A percentile compares a stretch with the other conserved stretches of the same genome.
These are phyloP conservation scores for Acanthochlamys bracteata DNA, from an alignment of 106 monocot genomes.

Conservation along the genomic window DNA sequence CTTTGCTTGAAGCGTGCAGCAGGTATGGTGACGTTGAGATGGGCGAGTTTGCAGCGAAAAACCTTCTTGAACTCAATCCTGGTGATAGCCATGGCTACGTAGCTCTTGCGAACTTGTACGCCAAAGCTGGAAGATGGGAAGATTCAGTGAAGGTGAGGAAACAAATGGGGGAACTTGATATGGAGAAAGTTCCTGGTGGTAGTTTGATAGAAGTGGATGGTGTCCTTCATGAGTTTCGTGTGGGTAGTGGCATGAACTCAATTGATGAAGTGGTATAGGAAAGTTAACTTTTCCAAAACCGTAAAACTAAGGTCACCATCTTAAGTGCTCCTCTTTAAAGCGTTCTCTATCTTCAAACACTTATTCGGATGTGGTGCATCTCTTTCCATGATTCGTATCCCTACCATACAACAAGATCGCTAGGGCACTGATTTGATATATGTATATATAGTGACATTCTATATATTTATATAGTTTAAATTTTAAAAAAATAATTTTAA, in stretches of 20 bases:
- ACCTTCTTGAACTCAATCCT: not conserved
- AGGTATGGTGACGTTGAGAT: not conserved
- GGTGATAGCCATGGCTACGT: not conserved
- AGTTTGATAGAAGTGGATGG: not conserved
- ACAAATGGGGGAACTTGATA: not conserved
- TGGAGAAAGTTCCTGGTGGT: not conserved
- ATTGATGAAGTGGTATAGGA: not conserved
- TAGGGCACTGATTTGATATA: too few species aligned
- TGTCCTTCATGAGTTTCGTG: not conserved
- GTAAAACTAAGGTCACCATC: too few species aligned
- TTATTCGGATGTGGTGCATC: too few species aligned
- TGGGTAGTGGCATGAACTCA: not conserved
- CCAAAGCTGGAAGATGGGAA: not conserved
- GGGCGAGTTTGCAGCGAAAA: not conserved
- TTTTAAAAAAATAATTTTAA: too few species aligned
- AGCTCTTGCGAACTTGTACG: not conserved
- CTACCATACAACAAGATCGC: too few species aligned
- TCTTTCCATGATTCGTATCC: too few species aligned
- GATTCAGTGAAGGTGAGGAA: not conserved
- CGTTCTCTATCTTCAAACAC: too few species aligned
- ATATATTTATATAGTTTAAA: too few species aligned
- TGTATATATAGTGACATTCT: too few species aligned
- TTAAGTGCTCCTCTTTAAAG: too few species aligned
- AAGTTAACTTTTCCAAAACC: too few species aligned
- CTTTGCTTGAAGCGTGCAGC: not conserved